Base-by-base conservation (phyloP, 176 grass and related monocot species). In the Ananas comosus region DNA sequence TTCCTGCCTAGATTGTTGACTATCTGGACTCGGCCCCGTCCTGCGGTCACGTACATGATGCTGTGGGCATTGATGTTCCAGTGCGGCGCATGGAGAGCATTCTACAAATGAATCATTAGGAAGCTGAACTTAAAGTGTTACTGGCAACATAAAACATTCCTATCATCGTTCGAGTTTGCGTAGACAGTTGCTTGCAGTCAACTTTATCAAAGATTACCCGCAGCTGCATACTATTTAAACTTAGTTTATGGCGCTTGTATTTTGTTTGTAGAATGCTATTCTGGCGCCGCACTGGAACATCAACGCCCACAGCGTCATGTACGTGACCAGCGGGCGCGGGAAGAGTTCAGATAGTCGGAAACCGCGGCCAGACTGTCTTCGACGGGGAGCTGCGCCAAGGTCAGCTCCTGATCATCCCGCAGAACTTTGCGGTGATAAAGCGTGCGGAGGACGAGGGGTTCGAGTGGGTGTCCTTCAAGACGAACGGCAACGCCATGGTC, bases 11-110 rank as follows among this genome's bases (percentile, higher is more conserved):
- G n/a, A n/a, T n/a, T n/a, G n/a, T n/a, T n/a, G n/a, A n/a, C n/a
- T n/a, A n/a, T n/a, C n/a, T n/a, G n/a, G 0, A 83, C 69, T 12
- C 17, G 65, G 13, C 47, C 75, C 0, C 28, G 16, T 9, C 76
- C 81, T 7, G 54, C 42, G 0, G 77, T 84, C 48, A 78, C 65
- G 25, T 84, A 84, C 24, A 79, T 53, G 25, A 84, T 72, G 5
- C 70, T 84, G 13, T 84, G 76, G 7, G 70, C 76, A 29, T 83
- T 70, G 27, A 83, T 65, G 16, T 72, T 83, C 81, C 75, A 79
- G 10, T 56, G 64, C 12, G 70, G 76, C 42, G 81, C 18, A 3
- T 69, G 10, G 0, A 79, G 0, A 1, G 28, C 57, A 42, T 80
- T 80, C 77, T 85, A 48, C 14, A 67, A 12, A 27, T 49, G 52